These are phyloP conservation scores for Cucurbitaria berberidis DNA, from an alignment of 2,329 filamentous ascomycete genomes.

Conservation along the genomic window DNA sequence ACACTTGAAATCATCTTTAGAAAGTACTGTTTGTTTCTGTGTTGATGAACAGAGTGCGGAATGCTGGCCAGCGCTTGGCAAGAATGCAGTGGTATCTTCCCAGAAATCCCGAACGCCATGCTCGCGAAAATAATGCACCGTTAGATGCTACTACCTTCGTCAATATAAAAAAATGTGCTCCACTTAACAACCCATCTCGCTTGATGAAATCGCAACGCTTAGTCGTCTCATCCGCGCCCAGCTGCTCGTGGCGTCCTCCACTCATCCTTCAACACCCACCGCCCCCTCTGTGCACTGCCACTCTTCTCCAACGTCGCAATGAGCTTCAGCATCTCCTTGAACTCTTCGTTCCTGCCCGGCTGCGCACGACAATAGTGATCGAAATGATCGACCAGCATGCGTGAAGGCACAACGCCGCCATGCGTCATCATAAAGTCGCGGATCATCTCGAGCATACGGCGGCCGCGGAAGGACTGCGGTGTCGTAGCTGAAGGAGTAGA, in stretches of 20 bases:
- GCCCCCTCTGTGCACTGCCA: conserved; percentile 55
- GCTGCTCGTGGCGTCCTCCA: conserved; percentile 29
- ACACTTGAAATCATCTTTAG: neutral
- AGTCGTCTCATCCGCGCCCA: neutral
- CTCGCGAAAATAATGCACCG: neutral
- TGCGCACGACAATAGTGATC: conserved; percentile 75
- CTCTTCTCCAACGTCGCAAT: conserved; percentile 74
- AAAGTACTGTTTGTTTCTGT: neutral
- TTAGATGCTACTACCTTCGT: neutral
- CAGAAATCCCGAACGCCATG: conserved; percentile 3
- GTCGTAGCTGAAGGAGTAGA: conserved; percentile 37
- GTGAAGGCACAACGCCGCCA: conserved; percentile 78
- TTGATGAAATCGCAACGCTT: too few species aligned
- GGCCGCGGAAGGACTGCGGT: conserved; percentile 38
- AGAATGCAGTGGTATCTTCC: conserved; percentile 13
- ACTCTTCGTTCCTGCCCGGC: conserved; percentile 71
- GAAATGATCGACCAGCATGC: conserved; percentile 90
- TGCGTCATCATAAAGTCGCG: conserved; percentile 79
- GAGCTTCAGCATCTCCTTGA: conserved; percentile 78
- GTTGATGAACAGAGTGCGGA: neutral
- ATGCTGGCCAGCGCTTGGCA: conserved; percentile 28
- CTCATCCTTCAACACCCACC: conserved; percentile 67
- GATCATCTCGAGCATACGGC: conserved; percentile 63
- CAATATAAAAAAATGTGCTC: neutral
- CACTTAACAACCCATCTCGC: neutral